These are phyloP conservation scores for Arabidopsis hybrid DNA, from an alignment of 441 rosid genomes.

Conservation along the genomic window DNA sequence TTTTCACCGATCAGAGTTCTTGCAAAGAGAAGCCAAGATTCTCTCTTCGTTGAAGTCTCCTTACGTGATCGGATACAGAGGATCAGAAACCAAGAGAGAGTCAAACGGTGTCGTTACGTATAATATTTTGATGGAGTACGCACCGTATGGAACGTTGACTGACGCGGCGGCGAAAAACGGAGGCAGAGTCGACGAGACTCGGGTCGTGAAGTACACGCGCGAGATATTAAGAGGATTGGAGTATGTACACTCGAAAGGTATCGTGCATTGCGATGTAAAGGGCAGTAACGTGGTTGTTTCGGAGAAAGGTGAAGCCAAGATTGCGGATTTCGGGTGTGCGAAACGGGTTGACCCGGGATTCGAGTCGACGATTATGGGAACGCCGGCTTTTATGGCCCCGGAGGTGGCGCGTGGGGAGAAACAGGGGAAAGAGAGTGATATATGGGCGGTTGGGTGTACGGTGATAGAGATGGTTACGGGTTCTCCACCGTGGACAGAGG, in stretches of 20 bases:
- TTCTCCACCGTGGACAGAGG: slow-evolving; percentile 53
- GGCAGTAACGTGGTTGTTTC: slow-evolving; percentile 64
- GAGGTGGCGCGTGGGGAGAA: slow-evolving; percentile 90
- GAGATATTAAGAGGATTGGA: slow-evolving; percentile 66
- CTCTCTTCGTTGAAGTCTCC: slow-evolving; percentile 61
- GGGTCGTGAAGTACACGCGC: slow-evolving; percentile 53
- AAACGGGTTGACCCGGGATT: slow-evolving; percentile 47
- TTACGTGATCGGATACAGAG: slow-evolving; percentile 62
- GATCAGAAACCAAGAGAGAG: slow-evolving; percentile 47
- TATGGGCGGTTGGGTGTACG: slow-evolving; percentile 82
- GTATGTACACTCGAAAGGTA: slow-evolving; percentile 63
- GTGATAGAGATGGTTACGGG: slow-evolving; percentile 81
- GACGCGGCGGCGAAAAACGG: slow-evolving; percentile 51
- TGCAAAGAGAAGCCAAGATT: slow-evolving; percentile 65
- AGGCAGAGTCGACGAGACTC: slow-evolving; percentile 51
- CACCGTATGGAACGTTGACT: slow-evolving; percentile 61
- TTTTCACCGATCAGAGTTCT: slow-evolving; percentile 50
- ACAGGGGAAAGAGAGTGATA: slow-evolving; percentile 65
- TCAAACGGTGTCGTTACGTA: slow-evolving; percentile 47
- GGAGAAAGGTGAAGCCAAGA: slow-evolving; percentile 54
- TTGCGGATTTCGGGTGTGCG: slow-evolving; percentile 83
- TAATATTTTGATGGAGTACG: slow-evolving; percentile 75
- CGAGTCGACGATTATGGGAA: slow-evolving; percentile 50
- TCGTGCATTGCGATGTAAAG: slow-evolving; percentile 82
- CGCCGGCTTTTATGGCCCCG: slow-evolving; percentile 84